Base-by-base conservation (phyloP, 73 alveolate species). In the Paramecium octaurelia region DNA sequence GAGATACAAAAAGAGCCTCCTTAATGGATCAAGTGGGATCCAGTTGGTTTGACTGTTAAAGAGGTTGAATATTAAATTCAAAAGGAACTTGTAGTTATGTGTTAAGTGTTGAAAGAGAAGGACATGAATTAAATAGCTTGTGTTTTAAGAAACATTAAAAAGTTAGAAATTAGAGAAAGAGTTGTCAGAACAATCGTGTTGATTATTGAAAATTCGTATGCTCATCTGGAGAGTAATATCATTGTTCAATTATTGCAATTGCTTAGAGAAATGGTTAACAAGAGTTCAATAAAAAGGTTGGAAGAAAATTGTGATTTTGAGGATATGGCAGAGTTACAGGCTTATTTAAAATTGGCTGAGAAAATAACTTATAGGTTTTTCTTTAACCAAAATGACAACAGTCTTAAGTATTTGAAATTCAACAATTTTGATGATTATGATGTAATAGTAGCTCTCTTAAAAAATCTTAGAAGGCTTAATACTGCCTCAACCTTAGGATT, bases 21-120 rank as follows among this genome's bases (percentile, higher is more conserved):
- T 23, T 44, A 23, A 80, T 80, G 91, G 91, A 80, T 80, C n/a
- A 80, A 80, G 46, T 80, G 91, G 91, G 91, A 80, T 80, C 91
- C 91, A 4, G 75, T 31, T 80, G 91, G 91, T 8, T 80, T 80
- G 18, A 44, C 57, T 34, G 73, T 80, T 12, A 80, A 80, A 10
- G 91, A 80, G 18, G 73, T 80, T 27, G 75, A 80, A 80, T 80
- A 43, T 48, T 42, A 80, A 12, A 48, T 44, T 21, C 16, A 80
- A 46, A 80, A 80, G 10, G 91, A 80, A 48, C 35, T 80, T 38
- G 57, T 35, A 8, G 91, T 80, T 3, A 44, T 42, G 73, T 42
- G 91, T 80, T 64, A 80, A 80, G 73, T 80, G 0, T 12, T 80
- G 29, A 80, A 80, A 80, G 91, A 80, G 12, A 80, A 80, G 58